A percentile compares a stretch with the other conserved stretches of the same genome.
Conservation (phyloP, 768 basidiomycete species). For the Mycena venus region DNA sequence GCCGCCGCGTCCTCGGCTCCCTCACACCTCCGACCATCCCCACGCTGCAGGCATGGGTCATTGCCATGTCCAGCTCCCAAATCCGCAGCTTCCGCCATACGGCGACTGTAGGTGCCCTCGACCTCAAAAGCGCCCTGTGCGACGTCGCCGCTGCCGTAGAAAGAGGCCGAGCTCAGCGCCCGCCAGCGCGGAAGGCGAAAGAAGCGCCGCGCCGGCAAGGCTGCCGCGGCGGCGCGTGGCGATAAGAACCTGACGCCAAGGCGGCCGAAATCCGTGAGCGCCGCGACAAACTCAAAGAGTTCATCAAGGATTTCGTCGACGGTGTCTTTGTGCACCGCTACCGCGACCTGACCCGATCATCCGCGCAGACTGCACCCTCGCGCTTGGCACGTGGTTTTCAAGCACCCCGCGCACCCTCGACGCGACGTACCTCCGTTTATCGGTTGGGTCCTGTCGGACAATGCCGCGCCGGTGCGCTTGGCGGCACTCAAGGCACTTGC, state of each 20-base stretch:
- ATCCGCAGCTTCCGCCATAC: conserved; percentile 97
- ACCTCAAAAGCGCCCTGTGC: conserved; percentile 89
- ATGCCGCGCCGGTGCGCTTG: conserved; percentile 86
- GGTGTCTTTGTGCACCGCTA: conserved; percentile 98
- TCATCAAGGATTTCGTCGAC: conserved; percentile 91
- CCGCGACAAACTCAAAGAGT: conserved; percentile 80
- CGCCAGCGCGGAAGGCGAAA: conserved; percentile 91
- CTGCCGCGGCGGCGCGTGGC: conserved; percentile 61
- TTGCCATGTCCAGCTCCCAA: conserved; percentile 94
- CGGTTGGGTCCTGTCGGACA: conserved; percentile 95
- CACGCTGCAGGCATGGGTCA: conserved; percentile 91
- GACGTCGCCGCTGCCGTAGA: conserved; percentile 89
- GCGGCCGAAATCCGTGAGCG: conserved; percentile 82
- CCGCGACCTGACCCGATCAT: conserved; percentile 94
- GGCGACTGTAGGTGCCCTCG: conserved; percentile 90
- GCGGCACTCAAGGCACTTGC: conserved; percentile 90
- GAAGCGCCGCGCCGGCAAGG: conserved; percentile 75
- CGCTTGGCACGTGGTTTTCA: conserved; percentile 92
- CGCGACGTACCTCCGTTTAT: conserved; percentile 89
- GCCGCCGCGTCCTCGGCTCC: conserved; percentile 83
- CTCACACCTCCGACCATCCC: conserved; percentile 83
- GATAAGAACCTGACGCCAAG: conserved; percentile 84
- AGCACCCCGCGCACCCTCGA: conserved; percentile 88
- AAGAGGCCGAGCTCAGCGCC: conserved; percentile 86
- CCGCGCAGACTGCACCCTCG: conserved; percentile 91